Evolutionary conservation across 2,329 filamentous ascomycete genomes (phyloP), one percentile per base, ranked within the genome.

Genomic region (Talaromyces verruculosus): DNA sequence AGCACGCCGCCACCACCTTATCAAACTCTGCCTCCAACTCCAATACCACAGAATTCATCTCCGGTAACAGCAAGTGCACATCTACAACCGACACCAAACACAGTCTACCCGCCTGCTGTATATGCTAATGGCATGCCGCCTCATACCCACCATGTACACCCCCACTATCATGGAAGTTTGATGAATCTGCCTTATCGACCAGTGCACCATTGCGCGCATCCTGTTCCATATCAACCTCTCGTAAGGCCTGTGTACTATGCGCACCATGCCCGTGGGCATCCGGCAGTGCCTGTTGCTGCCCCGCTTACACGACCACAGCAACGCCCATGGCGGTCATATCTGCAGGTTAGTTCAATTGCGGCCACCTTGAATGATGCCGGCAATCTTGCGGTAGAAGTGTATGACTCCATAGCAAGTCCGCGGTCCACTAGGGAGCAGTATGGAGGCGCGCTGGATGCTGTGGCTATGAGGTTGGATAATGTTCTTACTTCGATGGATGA

Each of bases 401-500:
- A 63, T 60, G 60, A 63, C 37, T 61, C 60, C 5, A 22, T 66
- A 10, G 39, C 35, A 8, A 37, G 19, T 17, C 22, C 49, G 6
- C 41, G 43, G 15, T 5, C 65, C n/a, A 53, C 43, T 22, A 49
- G 43, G 19, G 41, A 60, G 33, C 65, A 63, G 53, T 66, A 66
- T 22, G 37, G 51, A 17, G 53, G 22, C 4, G 53, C 47, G 10
- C n/a, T 66, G 5, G 62, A 65, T 63, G 66, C 66, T 7, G 66
- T 65, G 15, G 63, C 61, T 8, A 2, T 62, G 5, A 62, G 63
- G 39, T 30, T 67, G 30, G 49, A 65, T 35, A 43, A 65, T 51
- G 63, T 67, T 22, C 64, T 67, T 28, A 67, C 66, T 25, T 65
- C 62, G 39, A 67, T 67, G 15, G 66, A 67, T 53, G 57, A 62